Percentiles rank a stretch among this genome's conserved stretches.
These are phyloP conservation scores for Penicillium concentricum DNA, from an alignment of 2,329 filamentous ascomycete genomes.

Conservation along the genomic window DNA sequence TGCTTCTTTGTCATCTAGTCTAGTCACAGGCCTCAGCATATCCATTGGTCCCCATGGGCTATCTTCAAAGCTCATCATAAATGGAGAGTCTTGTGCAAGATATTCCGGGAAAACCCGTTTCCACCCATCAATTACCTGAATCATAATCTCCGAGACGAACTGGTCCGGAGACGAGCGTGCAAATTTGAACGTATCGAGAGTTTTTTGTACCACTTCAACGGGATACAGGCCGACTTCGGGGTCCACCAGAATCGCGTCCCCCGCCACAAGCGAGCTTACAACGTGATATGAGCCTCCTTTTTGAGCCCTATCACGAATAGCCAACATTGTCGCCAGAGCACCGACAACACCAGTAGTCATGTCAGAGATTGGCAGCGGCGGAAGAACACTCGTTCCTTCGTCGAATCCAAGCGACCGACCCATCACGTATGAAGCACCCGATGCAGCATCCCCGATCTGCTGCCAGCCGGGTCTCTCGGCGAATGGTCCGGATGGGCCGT, in stretches of 20 bases:
- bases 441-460: slow-evolving; percentile 50
- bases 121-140: slow-evolving; percentile 15
- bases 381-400: slow-evolving; percentile 18
- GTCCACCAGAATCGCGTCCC: slow-evolving; percentile 31
- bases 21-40: slow-evolving; percentile 13
- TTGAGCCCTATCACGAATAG: slow-evolving; percentile 15
- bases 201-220: slow-evolving; percentile 2
- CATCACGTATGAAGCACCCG: slow-evolving; percentile 39
- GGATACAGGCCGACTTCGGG: slow-evolving; percentile 36
- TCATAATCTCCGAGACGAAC: slow-evolving; percentile 16
- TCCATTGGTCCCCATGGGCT: slow-evolving; percentile 13
- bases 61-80: slow-evolving; percentile 16
- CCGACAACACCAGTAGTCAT: slow-evolving; percentile 23
- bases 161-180: slow-evolving; percentile 15
- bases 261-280: slow-evolving; percentile 30
- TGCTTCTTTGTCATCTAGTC: slow-evolving; percentile 12
- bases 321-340: slow-evolving; percentile 15
- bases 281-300: slow-evolving; percentile 22
- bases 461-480: slow-evolving; percentile 51
- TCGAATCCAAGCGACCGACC: slow-evolving; percentile 33
- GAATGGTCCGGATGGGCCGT: slow-evolving; percentile 50
- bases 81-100: slow-evolving; percentile 14
- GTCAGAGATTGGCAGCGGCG: slow-evolving; percentile 24
- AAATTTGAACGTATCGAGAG: slow-evolving; percentile 11
- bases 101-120: slow-evolving; percentile 15